phyloP scores from a whole-genome alignment of 2,329 filamentous ascomycete species.

The Pseudogymnoascus sp. region DNA sequence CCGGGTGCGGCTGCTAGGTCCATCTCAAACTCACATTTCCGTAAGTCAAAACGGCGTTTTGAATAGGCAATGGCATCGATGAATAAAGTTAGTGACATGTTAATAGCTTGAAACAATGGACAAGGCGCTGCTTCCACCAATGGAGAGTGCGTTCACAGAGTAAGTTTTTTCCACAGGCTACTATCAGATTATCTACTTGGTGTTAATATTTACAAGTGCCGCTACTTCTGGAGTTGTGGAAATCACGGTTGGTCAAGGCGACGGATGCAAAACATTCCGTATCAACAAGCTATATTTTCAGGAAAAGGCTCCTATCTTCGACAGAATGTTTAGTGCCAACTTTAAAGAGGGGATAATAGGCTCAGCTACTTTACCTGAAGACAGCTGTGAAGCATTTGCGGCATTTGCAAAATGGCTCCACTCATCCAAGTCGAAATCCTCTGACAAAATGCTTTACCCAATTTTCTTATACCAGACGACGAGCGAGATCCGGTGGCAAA shows the following conservation, averaged over 20 bases:
- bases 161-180: not conserved
- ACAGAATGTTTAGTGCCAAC: not conserved
- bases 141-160: not conserved
- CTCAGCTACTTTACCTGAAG: not conserved
- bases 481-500: not conserved
- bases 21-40: not conserved
- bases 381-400: not conserved
- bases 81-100: not conserved
- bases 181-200: not conserved
- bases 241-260: not conserved
- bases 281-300: not conserved
- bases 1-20: not conserved
- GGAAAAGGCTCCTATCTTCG: not conserved
- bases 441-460: too few relatives aligned
- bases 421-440: too few relatives aligned
- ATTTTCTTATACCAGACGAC: too few relatives aligned
- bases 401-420: too few relatives aligned
- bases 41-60: too few relatives aligned
- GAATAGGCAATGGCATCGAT: too few relatives aligned
- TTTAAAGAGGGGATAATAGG: not conserved
- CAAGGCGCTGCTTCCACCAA: not conserved
- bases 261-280: not conserved
- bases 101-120: not conserved
- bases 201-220: not conserved
- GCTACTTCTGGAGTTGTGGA: not conserved